These are phyloP conservation scores for Saitozyma sp. DNA, from an alignment of 768 basidiomycete genomes.

Conservation along the genomic window DNA sequence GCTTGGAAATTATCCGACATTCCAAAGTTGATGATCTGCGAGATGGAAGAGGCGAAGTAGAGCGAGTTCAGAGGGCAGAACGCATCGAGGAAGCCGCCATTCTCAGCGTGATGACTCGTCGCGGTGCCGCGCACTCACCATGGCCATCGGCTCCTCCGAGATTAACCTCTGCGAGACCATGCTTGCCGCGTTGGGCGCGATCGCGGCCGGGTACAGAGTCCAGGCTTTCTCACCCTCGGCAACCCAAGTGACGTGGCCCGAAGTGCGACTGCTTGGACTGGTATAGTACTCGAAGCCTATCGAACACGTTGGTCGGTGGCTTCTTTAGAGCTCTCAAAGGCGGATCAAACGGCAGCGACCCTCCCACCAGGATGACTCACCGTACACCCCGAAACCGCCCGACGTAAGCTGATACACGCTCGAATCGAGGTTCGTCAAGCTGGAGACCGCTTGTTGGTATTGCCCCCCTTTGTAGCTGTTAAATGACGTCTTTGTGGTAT, in stretches of 20 bases:
- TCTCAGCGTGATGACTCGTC: no score
- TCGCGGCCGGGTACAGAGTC: constrained; percentile 65
- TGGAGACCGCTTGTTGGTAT: constrained; percentile 46
- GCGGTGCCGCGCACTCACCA: constrained; percentile 22
- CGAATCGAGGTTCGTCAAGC: constrained; percentile 26
- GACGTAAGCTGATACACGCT: constrained; percentile 19
- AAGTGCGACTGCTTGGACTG: constrained; percentile 62
- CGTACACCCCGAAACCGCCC: constrained; percentile 24
- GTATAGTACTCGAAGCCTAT: constrained; percentile 77
- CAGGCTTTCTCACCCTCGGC: constrained; percentile 68
- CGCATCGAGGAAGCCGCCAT: no score
- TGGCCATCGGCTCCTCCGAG: constrained; percentile 88
- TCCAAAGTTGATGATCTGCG: constrained; percentile 66
- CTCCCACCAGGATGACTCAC: constrained; percentile 23
- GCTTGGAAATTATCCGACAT: constrained; percentile 51
- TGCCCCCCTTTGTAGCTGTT: constrained; percentile 55
- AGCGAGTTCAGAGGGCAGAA: no score
- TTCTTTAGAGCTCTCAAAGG: background rate
- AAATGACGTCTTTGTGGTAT: constrained; percentile 48
- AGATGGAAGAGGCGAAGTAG: no score
- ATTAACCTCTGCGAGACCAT: constrained; percentile 67
- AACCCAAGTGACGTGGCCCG: constrained; percentile 86
- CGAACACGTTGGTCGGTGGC: constrained; percentile 56
- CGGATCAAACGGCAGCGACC: constrained; percentile 63
- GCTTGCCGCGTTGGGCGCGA: constrained; percentile 66